Percentiles rank a stretch among this genome's conserved stretches.
Evolutionary conservation across 768 basidiomycete genomes (phyloP).

Genomic region (Pleurotus salmoneostramineus): DNA sequence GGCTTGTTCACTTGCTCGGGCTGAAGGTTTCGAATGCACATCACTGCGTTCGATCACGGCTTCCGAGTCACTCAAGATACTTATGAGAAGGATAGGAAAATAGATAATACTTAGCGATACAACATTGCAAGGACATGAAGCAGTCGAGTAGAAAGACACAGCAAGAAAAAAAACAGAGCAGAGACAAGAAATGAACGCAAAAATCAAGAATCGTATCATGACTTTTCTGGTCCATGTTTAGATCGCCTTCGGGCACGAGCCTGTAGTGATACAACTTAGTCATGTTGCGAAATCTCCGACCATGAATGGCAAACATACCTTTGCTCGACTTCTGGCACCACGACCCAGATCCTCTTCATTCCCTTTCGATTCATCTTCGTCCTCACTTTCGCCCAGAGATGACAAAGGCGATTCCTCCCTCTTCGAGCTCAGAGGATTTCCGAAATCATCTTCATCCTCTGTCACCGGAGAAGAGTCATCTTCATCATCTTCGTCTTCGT

Average conservation of each 20-base stretch:
- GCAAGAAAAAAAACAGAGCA: too few relatives aligned
- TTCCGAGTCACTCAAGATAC: too few relatives aligned
- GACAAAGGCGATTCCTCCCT: conserved; percentile 10
- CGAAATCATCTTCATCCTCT: conserved; percentile 22
- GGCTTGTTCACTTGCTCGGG: too few relatives aligned
- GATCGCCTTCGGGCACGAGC: neutral
- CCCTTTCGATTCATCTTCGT: conserved; percentile 20
- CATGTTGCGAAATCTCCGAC: neutral
- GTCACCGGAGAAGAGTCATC: conserved; percentile 18
- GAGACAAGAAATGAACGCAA: too few relatives aligned
- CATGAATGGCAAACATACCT: conserved; percentile 22
- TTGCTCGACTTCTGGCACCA: conserved; percentile 34
- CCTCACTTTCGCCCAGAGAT: conserved; percentile 21
- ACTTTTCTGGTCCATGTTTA: conserved; percentile 1
- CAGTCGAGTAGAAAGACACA: too few relatives aligned
- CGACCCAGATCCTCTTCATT: conserved; percentile 32
- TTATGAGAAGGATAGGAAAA: too few relatives aligned
- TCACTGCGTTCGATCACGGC: too few relatives aligned
- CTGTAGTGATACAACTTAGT: neutral
- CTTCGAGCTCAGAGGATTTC: neutral
- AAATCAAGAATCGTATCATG: too few relatives aligned
- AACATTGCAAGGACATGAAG: too few relatives aligned
- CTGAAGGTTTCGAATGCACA: too few relatives aligned
- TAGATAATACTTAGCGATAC: too few relatives aligned
- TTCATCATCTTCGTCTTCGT: conserved; percentile 37